Evolutionary conservation across 176 grass and related monocot species (phyloP).

Genomic region (Saccharum officinarum): DNA sequence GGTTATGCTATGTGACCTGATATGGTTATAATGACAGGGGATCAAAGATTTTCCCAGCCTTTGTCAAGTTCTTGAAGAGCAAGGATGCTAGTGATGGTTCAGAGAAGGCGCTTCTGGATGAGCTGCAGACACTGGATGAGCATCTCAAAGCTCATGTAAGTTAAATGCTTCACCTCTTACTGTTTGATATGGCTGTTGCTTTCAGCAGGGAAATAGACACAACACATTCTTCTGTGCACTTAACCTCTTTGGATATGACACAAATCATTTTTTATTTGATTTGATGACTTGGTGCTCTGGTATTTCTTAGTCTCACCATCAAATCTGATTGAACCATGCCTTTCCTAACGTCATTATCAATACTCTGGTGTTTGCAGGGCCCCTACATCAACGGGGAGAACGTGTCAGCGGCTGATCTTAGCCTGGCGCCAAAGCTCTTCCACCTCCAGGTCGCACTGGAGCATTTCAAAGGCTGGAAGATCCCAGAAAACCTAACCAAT

Average conservation of each 20-base stretch:
- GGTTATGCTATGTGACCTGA: background rate
- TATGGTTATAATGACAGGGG: constrained; percentile 56
- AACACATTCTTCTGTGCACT: background rate
- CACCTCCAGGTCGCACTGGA: constrained; percentile 66
- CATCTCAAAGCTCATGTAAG: constrained; percentile 86
- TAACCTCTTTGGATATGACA: constrained; percentile 16
- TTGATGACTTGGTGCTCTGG: background rate
- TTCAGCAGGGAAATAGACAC: background rate
- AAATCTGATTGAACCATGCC: background rate
- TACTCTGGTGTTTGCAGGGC: constrained; percentile 48
- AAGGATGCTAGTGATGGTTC: constrained; percentile 78
- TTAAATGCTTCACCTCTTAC: background rate
- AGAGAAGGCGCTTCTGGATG: constrained; percentile 61
- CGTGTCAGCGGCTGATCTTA: constrained; percentile 62
- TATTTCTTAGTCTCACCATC: constrained; percentile 4
- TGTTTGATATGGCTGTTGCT: background rate
- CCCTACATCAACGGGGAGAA: constrained; percentile 74
- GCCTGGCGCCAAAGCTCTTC: constrained; percentile 80
- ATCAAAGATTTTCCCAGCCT: constrained; percentile 77
- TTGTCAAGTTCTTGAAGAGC: constrained; percentile 80
- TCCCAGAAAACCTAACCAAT: constrained; percentile 65
- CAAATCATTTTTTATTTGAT: constrained; percentile 25
- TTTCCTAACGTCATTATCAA: background rate
- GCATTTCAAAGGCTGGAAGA: constrained; percentile 92
- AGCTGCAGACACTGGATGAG: constrained; percentile 64